Conservation (phyloP, 768 basidiomycete species). For the Hebeloma cylindrosporum region DNA sequence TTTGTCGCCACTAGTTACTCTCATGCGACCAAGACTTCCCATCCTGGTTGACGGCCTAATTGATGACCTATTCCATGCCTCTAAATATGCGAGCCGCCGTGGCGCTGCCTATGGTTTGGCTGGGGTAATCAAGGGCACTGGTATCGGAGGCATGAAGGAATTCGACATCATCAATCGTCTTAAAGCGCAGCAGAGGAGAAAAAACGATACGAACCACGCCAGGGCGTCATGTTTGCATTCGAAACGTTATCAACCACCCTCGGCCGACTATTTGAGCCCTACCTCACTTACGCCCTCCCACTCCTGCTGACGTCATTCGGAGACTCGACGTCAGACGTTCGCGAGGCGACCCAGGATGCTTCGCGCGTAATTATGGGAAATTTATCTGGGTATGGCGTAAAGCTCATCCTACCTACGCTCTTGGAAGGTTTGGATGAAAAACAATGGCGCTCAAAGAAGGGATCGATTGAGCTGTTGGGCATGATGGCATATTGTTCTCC, state of each 20-base stretch:
- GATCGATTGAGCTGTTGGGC: slow-evolving; percentile 93
- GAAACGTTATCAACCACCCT: slow-evolving; percentile 88
- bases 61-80: slow-evolving; percentile 69
- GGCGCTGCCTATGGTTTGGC: slow-evolving; percentile 97
- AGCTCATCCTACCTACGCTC: slow-evolving; percentile 88
- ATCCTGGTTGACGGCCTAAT: slow-evolving; percentile 76
- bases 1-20: slow-evolving; percentile 78
- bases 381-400: slow-evolving; percentile 93
- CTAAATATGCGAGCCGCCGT: slow-evolving; percentile 92
- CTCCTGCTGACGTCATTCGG: slow-evolving; percentile 84
- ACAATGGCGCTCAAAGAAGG: slow-evolving; percentile 97
- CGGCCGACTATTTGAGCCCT: slow-evolving; percentile 91
- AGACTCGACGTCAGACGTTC: slow-evolving; percentile 81
- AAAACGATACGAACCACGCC: slow-evolving; percentile 80
- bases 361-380: slow-evolving; percentile 93
- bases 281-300: slow-evolving; percentile 81
- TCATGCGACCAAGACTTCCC: slow-evolving; percentile 60
- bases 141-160: slow-evolving; percentile 83
- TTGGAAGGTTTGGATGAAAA: slow-evolving; percentile 94
- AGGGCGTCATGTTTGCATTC: slow-evolving; percentile 94
- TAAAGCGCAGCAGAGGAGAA: slow-evolving; percentile 84
- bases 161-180: slow-evolving; percentile 76
- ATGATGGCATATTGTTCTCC: slow-evolving; percentile 99
- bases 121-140: slow-evolving; percentile 89
- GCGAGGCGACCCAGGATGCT: slow-evolving; percentile 91